Evolutionary conservation across 345 rosid genomes (phyloP), one percentile per base, ranked within the genome.

Genomic region (Odontarrhena argentea): DNA sequence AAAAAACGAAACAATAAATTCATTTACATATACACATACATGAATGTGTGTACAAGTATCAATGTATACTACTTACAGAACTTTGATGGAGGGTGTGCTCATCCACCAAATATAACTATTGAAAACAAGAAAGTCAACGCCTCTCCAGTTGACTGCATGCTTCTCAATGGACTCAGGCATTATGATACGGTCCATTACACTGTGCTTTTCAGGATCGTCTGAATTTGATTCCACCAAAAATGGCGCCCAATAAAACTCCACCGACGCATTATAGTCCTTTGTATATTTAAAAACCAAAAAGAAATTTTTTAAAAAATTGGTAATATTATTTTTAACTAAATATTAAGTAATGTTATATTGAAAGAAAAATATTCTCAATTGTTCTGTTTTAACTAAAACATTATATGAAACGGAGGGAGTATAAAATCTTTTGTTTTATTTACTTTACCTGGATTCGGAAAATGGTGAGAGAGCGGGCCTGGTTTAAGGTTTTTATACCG

Each of bases 91-190:
- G 68, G 73, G 62, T 4, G 93, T 85, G 85, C 87, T 95, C 96
- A 95, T 86, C 99, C 99, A 95, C 99, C 99, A 95, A 7, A 91
- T 87, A 71, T 95, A 95, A 3, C 94, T 86, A 75, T 95, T 91
- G 67, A 95, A 91, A 55, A 95, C 74, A 70, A 95, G 83, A 76
- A 78, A 88, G 79, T 95, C 97, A 48, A 84, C 97, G 9, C 78
- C 73, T 61, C 77, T 81, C 99, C 99, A 95, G 70, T 87, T 78
- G n/a, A 68, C 80, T 15, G 87, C 99, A 53, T 95, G 97, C 73
- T 78, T 81, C 13, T 87, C 59, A 35, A 95, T 88, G 3, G 99
- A 91, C 77, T 87, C 96, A 0, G 89, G 88, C 93, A 84, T 89
- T 41, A 95, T 84, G 38, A 95, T 80, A 15, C 97, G 85, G 26